Evolutionary conservation across 164 flowering plant species (phyloP).

Genomic region (Tetracentron sinense): DNA sequence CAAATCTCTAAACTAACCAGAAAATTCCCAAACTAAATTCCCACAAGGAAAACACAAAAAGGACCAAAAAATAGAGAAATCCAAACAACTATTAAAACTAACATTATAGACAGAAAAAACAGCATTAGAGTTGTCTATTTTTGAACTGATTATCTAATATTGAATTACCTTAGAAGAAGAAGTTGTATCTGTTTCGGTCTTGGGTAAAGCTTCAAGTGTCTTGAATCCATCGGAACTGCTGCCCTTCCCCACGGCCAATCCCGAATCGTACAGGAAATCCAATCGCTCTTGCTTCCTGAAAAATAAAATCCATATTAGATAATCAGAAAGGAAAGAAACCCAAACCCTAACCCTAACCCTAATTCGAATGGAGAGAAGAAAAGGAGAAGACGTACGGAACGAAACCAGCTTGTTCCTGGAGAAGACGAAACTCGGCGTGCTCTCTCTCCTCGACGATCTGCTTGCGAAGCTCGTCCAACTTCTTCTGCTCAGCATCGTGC

Average conservation of each 20-base stretch:
- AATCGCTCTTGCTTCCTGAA: conserved; percentile 78
- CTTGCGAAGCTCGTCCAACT: conserved; percentile 86
- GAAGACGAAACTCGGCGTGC: conserved; percentile 72
- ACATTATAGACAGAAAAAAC: too few species aligned
- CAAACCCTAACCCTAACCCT: conserved; percentile 17
- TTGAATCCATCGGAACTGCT: conserved; percentile 64
- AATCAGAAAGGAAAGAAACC: conserved; percentile 6
- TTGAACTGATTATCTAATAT: too few species aligned
- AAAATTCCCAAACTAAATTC: too few species aligned
- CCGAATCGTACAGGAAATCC: conserved; percentile 94
- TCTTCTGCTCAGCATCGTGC: conserved; percentile 81
- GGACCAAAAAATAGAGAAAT: too few species aligned
- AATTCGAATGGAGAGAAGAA: not conserved
- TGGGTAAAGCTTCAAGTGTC: conserved; percentile 47
- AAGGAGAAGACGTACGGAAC: conserved; percentile 50
- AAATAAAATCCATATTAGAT: not conserved
- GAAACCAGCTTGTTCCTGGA: conserved; percentile 93
- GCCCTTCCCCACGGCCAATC: conserved; percentile 77
- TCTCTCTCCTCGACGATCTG: conserved; percentile 93
- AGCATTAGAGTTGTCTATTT: too few species aligned
- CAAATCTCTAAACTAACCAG: too few species aligned
- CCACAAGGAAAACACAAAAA: too few species aligned
- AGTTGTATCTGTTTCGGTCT: conserved; percentile 23
- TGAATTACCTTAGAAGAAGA: conserved; percentile 42
- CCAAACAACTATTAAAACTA: too few species aligned